Base-by-base conservation (phyloP, 2,329 filamentous ascomycete genomes). In the Akanthomyces dipterigenus region DNA sequence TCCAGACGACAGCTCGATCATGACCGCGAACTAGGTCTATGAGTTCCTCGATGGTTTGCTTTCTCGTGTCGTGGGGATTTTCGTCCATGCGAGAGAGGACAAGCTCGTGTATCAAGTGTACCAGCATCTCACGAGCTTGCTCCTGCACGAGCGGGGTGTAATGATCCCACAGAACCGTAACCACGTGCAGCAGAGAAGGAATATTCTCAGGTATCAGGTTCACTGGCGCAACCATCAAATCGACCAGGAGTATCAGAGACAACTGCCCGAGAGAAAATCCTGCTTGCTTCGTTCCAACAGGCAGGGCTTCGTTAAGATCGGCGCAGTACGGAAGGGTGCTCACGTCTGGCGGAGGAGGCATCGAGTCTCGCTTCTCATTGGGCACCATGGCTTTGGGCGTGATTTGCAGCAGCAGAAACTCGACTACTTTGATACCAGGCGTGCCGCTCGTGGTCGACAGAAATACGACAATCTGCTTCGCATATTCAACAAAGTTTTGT, bases 391-490 rank as follows among this genome's bases (percentile, higher is more conserved):
- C 90, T 72, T 95, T 96, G 1, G 96, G 93, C 0, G 86, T 90
- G 64, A 99, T 92, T 66, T 97, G 92, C 75, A 96, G 82, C 31
- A 98, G 78, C 60, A 99, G 81, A 67, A 97, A 97, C 65, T 99
- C 95, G 12, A 99, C 88, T 3, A 99, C 93, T 69, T 96, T 96
- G 53, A 90, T 88, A 0, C 93, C 93, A 2, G 93, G 71, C 75
- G 89, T 70, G 83, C 78, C 83, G 64, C 79, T 81, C 0, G 82
- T 96, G 65, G 91, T 95, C 0, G 95, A 96, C 5, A 99, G 75
- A 72, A 97, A 98, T 0, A 99, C 96, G 18, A 98, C 92, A 57
- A 99, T 95, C 73, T 99, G 95, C 77, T 98, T 99, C 5, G 93
- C 93, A 70, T 96, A 96, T 67, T 97, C 91, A 60, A 99, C 93